Evolutionary conservation across 1,284 basidiomycete species (phyloP), one percentile per base, ranked within the genome.

Genomic region (Leccinum angustisporum): DNA sequence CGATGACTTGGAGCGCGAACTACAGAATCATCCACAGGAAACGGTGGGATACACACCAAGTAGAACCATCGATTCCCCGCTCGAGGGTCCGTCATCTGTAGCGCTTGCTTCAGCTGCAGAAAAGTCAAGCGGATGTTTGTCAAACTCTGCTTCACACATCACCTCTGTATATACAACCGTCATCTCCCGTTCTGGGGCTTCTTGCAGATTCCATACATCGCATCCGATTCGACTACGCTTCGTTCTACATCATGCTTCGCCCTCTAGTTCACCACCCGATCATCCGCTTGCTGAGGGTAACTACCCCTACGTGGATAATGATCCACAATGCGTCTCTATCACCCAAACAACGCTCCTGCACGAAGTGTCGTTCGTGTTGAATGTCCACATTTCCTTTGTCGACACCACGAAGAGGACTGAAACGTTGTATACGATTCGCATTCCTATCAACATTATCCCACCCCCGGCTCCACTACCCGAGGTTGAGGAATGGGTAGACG

Each of bases 261-360:
- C 83, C n/a, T 76, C 80, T 56, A 76, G 78, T 14, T 83, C 86
- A 5, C 84, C 87, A 5, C 72, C 79, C n/a, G 78, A 83, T 61
- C 74, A 78, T 50, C 75, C 77, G 8, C 70, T 82, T 25, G 75
- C 78, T 0, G 72, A 76, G n/a, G 71, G 70, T 34, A 85, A 83
- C 18, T 76, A 78, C 30, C 77, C 76, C 36, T 77, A 80, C 52
- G 73, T 78, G 61, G 84, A 86, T 52, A 79, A 76, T 61, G 86
- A 86, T 64, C 79, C 83, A 33, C 86, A 88, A 62, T 88, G 86
- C 66, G 80, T 85, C 7, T 83, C 87, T n/a, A 89, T 92, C 69
- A 87, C 90, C 1, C 91, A 93, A 72, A 75, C 80, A 13, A 91
- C 91, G 0, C 78, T 93, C 30, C 75, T 93, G 48, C 91, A 92